Evolutionary conservation across 2,329 filamentous ascomycete genomes (phyloP).

Genomic region (Diaporthe citrichinensis): DNA sequence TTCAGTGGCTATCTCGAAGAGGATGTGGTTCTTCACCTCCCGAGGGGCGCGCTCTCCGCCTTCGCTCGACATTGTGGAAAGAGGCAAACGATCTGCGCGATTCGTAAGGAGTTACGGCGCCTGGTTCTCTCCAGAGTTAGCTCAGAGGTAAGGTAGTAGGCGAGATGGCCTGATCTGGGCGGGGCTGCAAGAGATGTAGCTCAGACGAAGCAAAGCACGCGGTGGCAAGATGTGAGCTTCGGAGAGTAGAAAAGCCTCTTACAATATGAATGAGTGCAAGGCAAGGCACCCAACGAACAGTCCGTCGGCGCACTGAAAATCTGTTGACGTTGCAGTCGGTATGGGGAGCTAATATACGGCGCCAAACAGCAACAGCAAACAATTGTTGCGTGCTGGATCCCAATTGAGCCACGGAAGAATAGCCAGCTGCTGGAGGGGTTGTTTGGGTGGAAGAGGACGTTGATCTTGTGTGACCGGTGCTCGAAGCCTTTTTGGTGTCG

Average conservation of each 20-base stretch:
- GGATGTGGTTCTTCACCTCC: slow-evolving; percentile 94
- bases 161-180: background rate
- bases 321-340: background rate
- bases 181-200: background rate
- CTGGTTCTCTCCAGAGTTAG: slow-evolving; percentile 4
- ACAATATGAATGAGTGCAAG: background rate
- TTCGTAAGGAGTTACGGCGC: slow-evolving; percentile 27
- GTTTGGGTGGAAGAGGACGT: background rate
- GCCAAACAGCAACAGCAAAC: background rate
- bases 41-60: slow-evolving; percentile 61
- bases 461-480: slow-evolving; percentile 22
- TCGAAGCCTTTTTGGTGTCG: slow-evolving; percentile 22
- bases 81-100: background rate
- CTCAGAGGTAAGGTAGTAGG: background rate
- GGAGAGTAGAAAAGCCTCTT: background rate
- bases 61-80: slow-evolving; percentile 60
- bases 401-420: slow-evolving; percentile 19
- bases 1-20: slow-evolving; percentile 97
- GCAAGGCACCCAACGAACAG: background rate
- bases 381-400: background rate
- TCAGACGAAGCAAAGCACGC: background rate
- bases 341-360: slow-evolving; percentile 1
- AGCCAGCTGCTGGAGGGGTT: background rate
- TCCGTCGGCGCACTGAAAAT: background rate
- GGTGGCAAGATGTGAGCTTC: background rate